phyloP scores from a whole-genome alignment of 2,329 filamentous ascomycete genomes.

The Purpureocillium takamizusanense region DNA sequence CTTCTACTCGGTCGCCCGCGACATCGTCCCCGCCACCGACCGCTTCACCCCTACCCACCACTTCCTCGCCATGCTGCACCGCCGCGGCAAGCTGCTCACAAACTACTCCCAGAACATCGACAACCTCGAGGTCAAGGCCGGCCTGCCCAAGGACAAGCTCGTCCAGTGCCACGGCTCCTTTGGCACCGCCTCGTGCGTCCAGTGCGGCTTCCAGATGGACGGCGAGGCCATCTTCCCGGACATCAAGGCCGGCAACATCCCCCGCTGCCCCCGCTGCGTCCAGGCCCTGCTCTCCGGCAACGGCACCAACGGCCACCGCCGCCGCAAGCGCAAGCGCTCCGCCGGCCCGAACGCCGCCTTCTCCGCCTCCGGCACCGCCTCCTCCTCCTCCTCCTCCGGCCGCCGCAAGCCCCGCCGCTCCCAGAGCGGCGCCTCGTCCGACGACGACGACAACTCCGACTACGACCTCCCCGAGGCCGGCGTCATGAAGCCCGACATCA shows the following conservation, averaged over 20 bases:
- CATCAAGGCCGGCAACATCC: slow-evolving; percentile 66
- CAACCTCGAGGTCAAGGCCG: slow-evolving; percentile 83
- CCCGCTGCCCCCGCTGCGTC: slow-evolving; percentile 66
- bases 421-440: slow-evolving; percentile 25
- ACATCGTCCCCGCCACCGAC: slow-evolving; percentile 74
- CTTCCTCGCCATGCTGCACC: slow-evolving; percentile 83
- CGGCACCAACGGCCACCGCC: slow-evolving; percentile 12
- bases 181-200: slow-evolving; percentile 80
- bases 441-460: slow-evolving; percentile 32
- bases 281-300: slow-evolving; percentile 32
- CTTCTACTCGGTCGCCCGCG: slow-evolving; percentile 86
- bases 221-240: slow-evolving; percentile 74
- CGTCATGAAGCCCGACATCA: slow-evolving; percentile 96
- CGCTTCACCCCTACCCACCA: slow-evolving; percentile 86
- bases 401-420: slow-evolving; percentile 26
- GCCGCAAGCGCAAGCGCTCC: slow-evolving; percentile 30
- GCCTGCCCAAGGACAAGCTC: slow-evolving; percentile 70
- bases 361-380: too few species aligned
- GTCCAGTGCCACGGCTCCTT: slow-evolving; percentile 97
- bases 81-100: slow-evolving; percentile 81
- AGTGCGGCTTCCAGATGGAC: slow-evolving; percentile 64
- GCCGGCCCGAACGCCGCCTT: too few species aligned
- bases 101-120: slow-evolving; percentile 99
- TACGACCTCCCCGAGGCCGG: slow-evolving; percentile 56
- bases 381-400: slow-evolving; percentile 30